Conservation (phyloP, 2,329 filamentous ascomycete genomes). For the Zasmidium citrigriseum region DNA sequence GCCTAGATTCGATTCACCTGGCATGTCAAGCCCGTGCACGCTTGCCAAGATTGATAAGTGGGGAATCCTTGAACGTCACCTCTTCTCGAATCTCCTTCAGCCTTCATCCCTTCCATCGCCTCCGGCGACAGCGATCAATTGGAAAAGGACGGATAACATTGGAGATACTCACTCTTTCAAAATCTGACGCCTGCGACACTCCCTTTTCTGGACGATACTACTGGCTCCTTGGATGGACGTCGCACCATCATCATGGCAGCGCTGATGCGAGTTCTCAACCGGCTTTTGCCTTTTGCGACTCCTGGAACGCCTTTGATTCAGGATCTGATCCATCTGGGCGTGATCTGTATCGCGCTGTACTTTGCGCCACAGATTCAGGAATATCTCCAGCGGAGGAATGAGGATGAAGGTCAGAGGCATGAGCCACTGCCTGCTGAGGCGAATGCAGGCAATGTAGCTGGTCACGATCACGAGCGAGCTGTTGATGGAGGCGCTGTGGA, state of each 20-base stretch:
- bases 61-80: too few species aligned
- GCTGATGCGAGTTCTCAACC: slow-evolving; percentile 37
- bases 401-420: not conserved
- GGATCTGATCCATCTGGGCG: slow-evolving; percentile 48
- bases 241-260: slow-evolving; percentile 29
- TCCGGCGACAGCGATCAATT: too few species aligned
- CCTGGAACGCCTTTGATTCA: slow-evolving; percentile 48
- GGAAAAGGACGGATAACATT: too few species aligned
- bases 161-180: too few species aligned
- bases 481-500: not conserved
- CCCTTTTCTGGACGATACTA: too few species aligned
- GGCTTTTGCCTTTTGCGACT: slow-evolving; percentile 50
- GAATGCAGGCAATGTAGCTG: not conserved
- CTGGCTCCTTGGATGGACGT: too few species aligned
- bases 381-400: slow-evolving; percentile 27
- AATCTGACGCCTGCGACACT: too few species aligned
- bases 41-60: too few species aligned
- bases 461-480: slow-evolving; percentile 1
- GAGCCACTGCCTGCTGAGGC: not conserved
- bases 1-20: too few species aligned
- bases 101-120: too few species aligned
- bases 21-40: too few species aligned
- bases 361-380: slow-evolving; percentile 49
- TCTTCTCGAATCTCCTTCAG: too few species aligned
- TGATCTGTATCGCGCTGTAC: slow-evolving; percentile 48